phyloP scores from a whole-genome alignment of 2,329 filamentous ascomycete genomes.

The Helminthosporium solani region DNA sequence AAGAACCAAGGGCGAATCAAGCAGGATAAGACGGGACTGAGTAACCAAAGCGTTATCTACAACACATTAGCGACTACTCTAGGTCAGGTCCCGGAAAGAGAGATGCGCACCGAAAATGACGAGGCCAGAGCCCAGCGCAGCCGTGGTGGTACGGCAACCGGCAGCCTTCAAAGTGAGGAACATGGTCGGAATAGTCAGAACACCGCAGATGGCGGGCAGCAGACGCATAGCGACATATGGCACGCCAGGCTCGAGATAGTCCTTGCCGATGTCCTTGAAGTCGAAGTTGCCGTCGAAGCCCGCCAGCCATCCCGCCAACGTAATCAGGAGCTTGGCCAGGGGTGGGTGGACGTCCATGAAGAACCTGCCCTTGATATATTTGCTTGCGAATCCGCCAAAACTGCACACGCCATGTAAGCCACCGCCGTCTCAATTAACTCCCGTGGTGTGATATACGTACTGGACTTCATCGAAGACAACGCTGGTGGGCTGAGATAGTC shows the following conservation, averaged over 20 bases:
- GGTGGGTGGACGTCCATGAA: constrained; percentile 99
- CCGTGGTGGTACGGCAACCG: constrained; percentile 84
- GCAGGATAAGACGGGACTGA: constrained; percentile 90
- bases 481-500: constrained; percentile 92
- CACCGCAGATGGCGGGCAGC: constrained; percentile 84
- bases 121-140: constrained; percentile 77
- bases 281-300: constrained; percentile 96
- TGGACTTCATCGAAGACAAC: constrained; percentile 99
- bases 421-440: not conserved
- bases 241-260: constrained; percentile 91
- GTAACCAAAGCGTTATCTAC: constrained; percentile 92
- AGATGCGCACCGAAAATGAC: constrained; percentile 77
- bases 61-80: constrained; percentile 16
- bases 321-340: constrained; percentile 93
- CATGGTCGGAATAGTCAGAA: constrained; percentile 85
- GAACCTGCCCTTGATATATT: constrained; percentile 99
- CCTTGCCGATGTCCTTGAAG: constrained; percentile 99
- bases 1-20: constrained; percentile 91
- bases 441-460: constrained; percentile 58
- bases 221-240: constrained; percentile 98
- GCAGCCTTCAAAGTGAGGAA: constrained; percentile 90
- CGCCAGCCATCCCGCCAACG: constrained; percentile 88
- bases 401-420: constrained; percentile 50
- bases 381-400: constrained; percentile 96
- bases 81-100: not conserved